These are phyloP conservation scores for Scedosporium dehoogii DNA, from an alignment of 2,329 filamentous ascomycete species.

Conservation along the genomic window DNA sequence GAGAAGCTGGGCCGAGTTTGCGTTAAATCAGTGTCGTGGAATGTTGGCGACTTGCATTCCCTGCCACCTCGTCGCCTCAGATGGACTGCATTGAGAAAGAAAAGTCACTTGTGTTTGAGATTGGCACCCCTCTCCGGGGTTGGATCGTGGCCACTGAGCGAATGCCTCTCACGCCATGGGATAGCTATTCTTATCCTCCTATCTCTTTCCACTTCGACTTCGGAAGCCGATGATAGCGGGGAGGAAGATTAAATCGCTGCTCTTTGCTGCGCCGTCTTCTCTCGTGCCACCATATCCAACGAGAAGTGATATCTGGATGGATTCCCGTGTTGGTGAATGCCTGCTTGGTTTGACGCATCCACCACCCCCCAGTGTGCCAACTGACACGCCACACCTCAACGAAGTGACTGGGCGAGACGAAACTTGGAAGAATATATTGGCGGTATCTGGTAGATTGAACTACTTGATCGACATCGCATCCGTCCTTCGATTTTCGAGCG, in stretches of 20 bases:
- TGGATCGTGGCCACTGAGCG: background rate
- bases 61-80: background rate
- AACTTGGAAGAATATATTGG: background rate
- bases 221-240: background rate
- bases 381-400: background rate
- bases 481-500: background rate
- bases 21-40: no score
- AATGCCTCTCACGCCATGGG: background rate
- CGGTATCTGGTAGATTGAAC: background rate
- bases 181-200: no score
- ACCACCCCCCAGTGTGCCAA: background rate
- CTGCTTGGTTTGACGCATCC: background rate
- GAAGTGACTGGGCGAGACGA: background rate
- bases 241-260: background rate
- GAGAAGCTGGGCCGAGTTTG: background rate
- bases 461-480: constrained; percentile 5
- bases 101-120: background rate
- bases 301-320: background rate
- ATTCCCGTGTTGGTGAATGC: background rate
- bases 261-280: background rate
- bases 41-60: background rate
- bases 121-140: background rate
- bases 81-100: background rate
- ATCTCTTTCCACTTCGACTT: background rate
- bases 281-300: background rate